Percentiles rank a stretch among this genome's conserved stretches.
Conservation (phyloP, 2,329 filamentous ascomycete species). For the Acrodontium crateriforme region DNA sequence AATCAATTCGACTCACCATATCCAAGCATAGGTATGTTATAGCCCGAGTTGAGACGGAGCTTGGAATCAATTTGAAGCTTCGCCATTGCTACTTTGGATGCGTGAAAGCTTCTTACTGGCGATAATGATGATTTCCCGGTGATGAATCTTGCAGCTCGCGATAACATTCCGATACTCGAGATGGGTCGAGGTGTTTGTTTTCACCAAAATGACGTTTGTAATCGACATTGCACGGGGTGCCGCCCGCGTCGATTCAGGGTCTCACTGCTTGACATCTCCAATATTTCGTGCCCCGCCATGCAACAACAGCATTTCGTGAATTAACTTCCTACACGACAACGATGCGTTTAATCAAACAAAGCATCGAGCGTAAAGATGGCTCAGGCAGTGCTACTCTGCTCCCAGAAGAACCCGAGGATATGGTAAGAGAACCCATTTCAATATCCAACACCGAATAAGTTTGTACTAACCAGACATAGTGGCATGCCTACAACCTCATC, state of each 20-base stretch:
- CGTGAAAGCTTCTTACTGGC: conserved; percentile 8
- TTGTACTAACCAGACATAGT: conserved; percentile 30
- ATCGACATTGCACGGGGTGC: too few relatives aligned
- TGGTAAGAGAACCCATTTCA: conserved; percentile 36
- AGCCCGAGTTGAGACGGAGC: conserved; percentile 43
- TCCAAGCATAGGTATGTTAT: conserved; percentile 47
- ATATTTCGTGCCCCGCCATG: too few relatives aligned
- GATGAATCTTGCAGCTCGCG: too few relatives aligned
- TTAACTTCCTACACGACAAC: too few relatives aligned
- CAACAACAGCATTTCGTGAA: too few relatives aligned
- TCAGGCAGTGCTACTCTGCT: conserved; percentile 51
- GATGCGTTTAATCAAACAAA: conserved; percentile 55
- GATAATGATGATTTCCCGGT: too few relatives aligned
- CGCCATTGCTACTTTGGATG: conserved; percentile 24
- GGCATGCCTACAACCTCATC: conserved; percentile 64
- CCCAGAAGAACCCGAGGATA: conserved; percentile 62
- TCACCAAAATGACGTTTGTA: too few relatives aligned
- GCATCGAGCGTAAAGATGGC: conserved; percentile 49
- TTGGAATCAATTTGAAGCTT: conserved; percentile 33
- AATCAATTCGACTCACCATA: conserved; percentile 37
- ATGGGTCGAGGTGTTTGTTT: too few relatives aligned
- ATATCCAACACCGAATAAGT: conserved; percentile 2
- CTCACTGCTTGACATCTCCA: too few relatives aligned
- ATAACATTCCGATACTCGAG: too few relatives aligned
- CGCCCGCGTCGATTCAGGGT: too few relatives aligned